A percentile compares a stretch with the other conserved stretches of the same genome.
phyloP scores from a whole-genome alignment of 805 yeast genomes.

The Wickerhamiella domercqiae region DNA sequence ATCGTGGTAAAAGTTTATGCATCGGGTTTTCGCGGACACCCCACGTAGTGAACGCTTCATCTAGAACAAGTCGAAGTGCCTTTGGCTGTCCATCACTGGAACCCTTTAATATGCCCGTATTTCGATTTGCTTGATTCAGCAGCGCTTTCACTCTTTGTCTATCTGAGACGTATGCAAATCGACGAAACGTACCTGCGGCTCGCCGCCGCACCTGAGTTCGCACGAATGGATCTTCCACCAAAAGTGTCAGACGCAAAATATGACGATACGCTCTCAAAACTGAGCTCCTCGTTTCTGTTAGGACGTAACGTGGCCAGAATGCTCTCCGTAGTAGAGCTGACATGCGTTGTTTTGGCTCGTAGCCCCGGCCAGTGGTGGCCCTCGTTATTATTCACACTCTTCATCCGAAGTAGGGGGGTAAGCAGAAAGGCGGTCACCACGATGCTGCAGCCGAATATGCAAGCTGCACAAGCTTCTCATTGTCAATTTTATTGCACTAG shows the following conservation, averaged over 20 bases:
- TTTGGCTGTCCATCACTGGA: slow-evolving; percentile 8
- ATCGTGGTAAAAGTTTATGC: slow-evolving; percentile 3
- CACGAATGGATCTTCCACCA: slow-evolving; percentile 1
- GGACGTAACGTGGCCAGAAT: slow-evolving; percentile 4
- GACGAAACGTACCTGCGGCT: slow-evolving; percentile 7
- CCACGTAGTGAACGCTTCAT: slow-evolving; percentile 7
- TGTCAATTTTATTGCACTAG: too few species aligned
- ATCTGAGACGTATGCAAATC: slow-evolving; percentile 14
- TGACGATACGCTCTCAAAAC: neutral
- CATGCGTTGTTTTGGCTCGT: neutral
- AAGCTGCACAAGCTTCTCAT: too few species aligned
- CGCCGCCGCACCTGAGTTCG: neutral
- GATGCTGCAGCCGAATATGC: too few species aligned
- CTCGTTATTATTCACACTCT: too few species aligned
- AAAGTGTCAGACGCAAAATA: neutral
- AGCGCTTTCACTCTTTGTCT: slow-evolving; percentile 9
- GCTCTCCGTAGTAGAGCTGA: neutral
- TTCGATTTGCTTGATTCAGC: slow-evolving; percentile 6
- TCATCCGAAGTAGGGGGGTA: too few species aligned
- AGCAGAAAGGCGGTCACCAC: too few species aligned
- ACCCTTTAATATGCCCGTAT: slow-evolving; percentile 5
- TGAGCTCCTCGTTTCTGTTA: neutral
- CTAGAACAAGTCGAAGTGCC: slow-evolving; percentile 9
- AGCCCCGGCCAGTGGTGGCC: too few species aligned
- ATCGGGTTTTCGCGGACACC: slow-evolving; percentile 13